Evolutionary conservation across 371 early-diverging fungal species (phyloP).

Genomic region (Syncephalastrum monosporum): DNA sequence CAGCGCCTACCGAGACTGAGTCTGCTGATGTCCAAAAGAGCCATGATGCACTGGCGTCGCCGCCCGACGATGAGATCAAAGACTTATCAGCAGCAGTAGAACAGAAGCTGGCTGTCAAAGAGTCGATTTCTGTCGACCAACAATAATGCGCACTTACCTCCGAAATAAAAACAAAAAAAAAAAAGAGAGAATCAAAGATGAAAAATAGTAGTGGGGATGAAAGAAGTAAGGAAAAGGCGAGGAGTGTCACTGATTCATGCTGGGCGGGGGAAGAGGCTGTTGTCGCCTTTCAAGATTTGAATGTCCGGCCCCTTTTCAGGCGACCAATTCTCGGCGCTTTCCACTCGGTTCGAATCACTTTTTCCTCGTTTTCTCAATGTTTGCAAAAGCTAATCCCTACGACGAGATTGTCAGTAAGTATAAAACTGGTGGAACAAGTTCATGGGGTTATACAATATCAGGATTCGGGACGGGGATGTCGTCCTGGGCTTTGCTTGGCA

Average conservation of each 20-base stretch:
- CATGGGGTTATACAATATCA: not conserved
- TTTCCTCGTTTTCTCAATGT: slow-evolving; percentile 36
- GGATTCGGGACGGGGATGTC: not conserved
- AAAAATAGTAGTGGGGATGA: too few relatives aligned
- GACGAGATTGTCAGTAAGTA: slow-evolving; percentile 63
- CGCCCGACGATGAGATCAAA: slow-evolving; percentile 12
- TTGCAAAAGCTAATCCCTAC: slow-evolving; percentile 59
- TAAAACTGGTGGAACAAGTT: too few relatives aligned
- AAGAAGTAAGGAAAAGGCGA: too few relatives aligned
- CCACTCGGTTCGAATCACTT: not conserved
- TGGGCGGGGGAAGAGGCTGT: too few relatives aligned
- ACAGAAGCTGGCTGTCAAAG: slow-evolving; percentile 9
- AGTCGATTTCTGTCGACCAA: too few relatives aligned
- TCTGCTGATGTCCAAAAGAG: slow-evolving; percentile 6
- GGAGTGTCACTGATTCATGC: too few relatives aligned
- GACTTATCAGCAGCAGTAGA: slow-evolving; percentile 22
- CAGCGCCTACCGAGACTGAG: slow-evolving; percentile 7
- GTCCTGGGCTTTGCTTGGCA: not conserved
- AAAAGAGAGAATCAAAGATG: too few relatives aligned
- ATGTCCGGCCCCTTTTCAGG: too few relatives aligned
- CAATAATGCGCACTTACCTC: too few relatives aligned
- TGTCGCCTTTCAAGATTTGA: too few relatives aligned
- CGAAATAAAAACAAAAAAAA: too few relatives aligned
- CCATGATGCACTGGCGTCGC: slow-evolving; percentile 9
- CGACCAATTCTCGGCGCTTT: too few relatives aligned